Evolutionary conservation across 1,284 basidiomycete genomes (phyloP), one percentile per base, ranked within the genome.

Genomic region (Cerrena zonata): DNA sequence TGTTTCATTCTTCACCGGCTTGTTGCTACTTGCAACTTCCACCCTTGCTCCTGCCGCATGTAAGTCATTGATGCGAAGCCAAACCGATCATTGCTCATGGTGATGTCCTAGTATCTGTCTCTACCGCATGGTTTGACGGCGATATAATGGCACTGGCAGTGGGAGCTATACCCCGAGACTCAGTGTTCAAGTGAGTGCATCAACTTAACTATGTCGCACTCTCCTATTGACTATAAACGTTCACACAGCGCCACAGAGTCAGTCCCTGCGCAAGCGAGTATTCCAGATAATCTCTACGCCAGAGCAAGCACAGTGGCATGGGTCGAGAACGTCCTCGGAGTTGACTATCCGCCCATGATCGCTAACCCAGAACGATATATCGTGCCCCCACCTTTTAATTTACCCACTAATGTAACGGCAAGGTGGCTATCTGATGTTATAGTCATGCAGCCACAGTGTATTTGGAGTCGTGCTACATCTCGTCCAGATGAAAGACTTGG

Each of bases 41-140:
- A 44, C 48, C 10, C 23, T 49, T n/a, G 48, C 48, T 18, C 48
- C 48, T 15, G 48, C 48, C 19, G 48, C 48, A 4, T 23, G 48
- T 49, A 18, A 49, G 48, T 49, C 12, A 13, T 24, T 4, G 7
- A n/a, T n/a, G 37, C 13, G 4, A 4, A 5, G n/a, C 13, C 5
- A 4, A 5, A 39, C 13, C 37, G 11, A 36, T 11, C n/a, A 15
- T 4, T 39, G n/a, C 5, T 15, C 21, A 15, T 39, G 13, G 21
- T 4, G 21, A n/a, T 23, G 3, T n/a, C 26, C 4, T 18, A 49
- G 48, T 49, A 15, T 49, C 48, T 37, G 48, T 49, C 11, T 13
- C 11, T 26, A 49, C 48, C 5, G 48, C 48, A 5, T 22, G 23
- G 5, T 49, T 49, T 21, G 48, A 49, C 24, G 15, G 19, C 19